Base-by-base conservation (phyloP, 768 basidiomycete species). In the Pleurotus pulmonarius region DNA sequence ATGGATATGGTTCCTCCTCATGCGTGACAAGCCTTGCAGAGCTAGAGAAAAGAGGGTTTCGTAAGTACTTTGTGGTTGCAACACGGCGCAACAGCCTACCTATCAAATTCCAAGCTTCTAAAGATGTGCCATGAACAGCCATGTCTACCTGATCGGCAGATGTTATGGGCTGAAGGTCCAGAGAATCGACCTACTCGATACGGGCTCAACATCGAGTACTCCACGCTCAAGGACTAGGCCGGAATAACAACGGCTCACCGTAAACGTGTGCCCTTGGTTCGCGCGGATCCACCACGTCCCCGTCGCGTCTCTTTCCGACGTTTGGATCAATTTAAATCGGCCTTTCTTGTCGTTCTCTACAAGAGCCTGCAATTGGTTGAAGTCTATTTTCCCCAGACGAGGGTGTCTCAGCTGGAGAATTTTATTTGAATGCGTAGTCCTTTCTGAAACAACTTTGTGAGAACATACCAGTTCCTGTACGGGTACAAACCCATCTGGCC, bases 1-100 rank as follows among this genome's bases (percentile, higher is more conserved):
- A 66, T 92, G 90, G 29, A 91, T 83, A 62, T 91, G 88, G 60
- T 88, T 87, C 13, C 90, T 75, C 8, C 66, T 70, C 88, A 90
- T 90, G 45, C 74, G 76, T 1, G 81, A 84, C 9, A 90, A 69
- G 0, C 88, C 88, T 46, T 78, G 70, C 3, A 67, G 66, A 15
- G 74, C 87, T 88, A 25, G 58, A 13, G 20, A 9, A n/a, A 13
- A 12, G 41, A 20, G 20, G 20, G 20, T 20, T 43, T 43, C 3
- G 20, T 43, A 20, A 7, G 6, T n/a, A n/a, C 20, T 8, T 7
- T 20, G 13, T 43, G 41, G 20, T 43, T 8, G 13, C 2, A n/a
- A 20, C 6, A 43, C 20, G 41, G 41, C n/a, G 15, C 3, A 40
- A 16, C 2, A 20, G 59, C 74, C 5, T 56, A 86, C 87, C 64